phyloP scores from a whole-genome alignment of 305 asterid genomes.

The Fraxinus nigra region DNA sequence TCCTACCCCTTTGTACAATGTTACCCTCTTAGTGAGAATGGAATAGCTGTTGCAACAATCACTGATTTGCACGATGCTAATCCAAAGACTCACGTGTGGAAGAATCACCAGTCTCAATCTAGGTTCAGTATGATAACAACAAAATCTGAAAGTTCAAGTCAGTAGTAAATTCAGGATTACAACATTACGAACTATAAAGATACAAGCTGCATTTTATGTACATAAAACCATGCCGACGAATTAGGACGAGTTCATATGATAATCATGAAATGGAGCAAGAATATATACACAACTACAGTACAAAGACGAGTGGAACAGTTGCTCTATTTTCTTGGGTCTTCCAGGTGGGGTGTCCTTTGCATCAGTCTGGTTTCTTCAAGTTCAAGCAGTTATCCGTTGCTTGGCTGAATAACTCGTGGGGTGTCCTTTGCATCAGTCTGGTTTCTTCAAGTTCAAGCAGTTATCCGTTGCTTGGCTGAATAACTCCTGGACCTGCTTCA shows the following conservation, averaged over 20 bases:
- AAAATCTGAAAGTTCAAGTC: background rate
- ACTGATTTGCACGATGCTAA: background rate
- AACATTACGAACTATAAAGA: background rate
- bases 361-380: slow-evolving; percentile 70
- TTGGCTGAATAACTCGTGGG: slow-evolving; percentile 70
- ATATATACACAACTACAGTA: background rate
- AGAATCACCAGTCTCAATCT: background rate
- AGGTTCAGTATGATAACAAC: background rate
- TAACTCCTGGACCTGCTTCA: slow-evolving; percentile 79
- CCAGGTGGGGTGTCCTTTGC: background rate
- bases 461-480: slow-evolving; percentile 72
- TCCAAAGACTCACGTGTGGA: background rate
- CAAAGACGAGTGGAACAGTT: background rate
- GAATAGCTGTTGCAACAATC: background rate
- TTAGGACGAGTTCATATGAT: background rate
- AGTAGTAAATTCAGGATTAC: background rate
- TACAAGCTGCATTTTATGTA: background rate
- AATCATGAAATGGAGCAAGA: background rate
- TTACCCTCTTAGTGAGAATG: background rate
- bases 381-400: slow-evolving; percentile 81
- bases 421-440: slow-evolving; percentile 39
- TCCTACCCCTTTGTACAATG: background rate
- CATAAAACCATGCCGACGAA: background rate
- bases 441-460: slow-evolving; percentile 80
- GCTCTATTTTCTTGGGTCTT: background rate